Evolutionary conservation across 108 stramenopile species (phyloP).

Genomic region (Nitzschia putrida): DNA sequence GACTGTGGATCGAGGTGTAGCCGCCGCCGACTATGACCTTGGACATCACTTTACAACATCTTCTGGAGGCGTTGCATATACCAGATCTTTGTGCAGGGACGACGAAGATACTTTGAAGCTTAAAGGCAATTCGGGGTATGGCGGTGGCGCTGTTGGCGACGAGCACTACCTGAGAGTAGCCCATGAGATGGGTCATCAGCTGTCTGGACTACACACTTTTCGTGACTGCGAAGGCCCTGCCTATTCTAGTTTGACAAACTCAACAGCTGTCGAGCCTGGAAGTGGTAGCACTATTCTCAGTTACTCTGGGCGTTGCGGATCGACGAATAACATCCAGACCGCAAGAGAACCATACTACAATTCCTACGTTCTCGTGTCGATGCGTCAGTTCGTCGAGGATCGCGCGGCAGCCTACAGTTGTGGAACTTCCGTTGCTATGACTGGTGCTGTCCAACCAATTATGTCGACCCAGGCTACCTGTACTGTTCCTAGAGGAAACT

Average conservation of each 20-base stretch:
- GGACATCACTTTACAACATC: constrained; percentile 9
- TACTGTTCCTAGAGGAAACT: constrained; percentile 15
- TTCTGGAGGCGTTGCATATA: background rate
- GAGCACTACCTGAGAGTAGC: background rate
- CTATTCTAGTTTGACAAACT: background rate
- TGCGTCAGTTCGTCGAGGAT: background rate
- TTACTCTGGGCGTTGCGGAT: background rate
- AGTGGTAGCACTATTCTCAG: constrained; percentile 11
- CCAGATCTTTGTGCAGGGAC: background rate
- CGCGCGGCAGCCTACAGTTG: background rate
- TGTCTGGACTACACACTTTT: background rate
- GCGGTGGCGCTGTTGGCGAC: background rate
- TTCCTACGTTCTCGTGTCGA: background rate
- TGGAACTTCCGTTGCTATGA: background rate
- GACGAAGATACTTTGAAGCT: background rate
- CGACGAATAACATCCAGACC: background rate
- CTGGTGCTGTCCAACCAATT: background rate
- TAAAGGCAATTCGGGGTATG: constrained; percentile 8
- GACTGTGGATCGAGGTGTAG: background rate
- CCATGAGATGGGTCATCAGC: constrained; percentile 7
- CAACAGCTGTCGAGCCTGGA: constrained; percentile 8
- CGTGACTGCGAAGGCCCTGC: constrained; percentile 10
- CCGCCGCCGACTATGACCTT: constrained; percentile 5
- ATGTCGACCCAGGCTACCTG: background rate
- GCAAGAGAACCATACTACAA: constrained; percentile 5